A percentile compares a stretch with the other conserved stretches of the same genome.
Conservation (phyloP, 1,139 yeast genomes). For the Pichia norvegensis region DNA sequence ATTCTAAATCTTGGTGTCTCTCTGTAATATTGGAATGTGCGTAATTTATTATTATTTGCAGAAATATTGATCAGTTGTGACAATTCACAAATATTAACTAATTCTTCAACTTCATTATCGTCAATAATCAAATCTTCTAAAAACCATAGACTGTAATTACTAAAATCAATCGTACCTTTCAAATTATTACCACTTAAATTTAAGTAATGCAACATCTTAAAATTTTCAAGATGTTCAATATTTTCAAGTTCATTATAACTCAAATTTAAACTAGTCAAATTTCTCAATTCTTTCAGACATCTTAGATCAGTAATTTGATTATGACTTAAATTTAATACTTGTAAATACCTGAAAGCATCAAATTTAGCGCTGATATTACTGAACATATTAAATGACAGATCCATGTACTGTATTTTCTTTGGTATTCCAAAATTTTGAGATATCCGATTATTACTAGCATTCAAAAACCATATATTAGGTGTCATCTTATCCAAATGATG, state of each 20-base stretch:
- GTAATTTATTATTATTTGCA: slow-evolving; percentile 37
- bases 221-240: slow-evolving; percentile 34
- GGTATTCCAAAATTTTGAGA: slow-evolving; percentile 45
- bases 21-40: slow-evolving; percentile 1
- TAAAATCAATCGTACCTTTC: slow-evolving; percentile 35
- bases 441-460: slow-evolving; percentile 39
- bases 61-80: slow-evolving; percentile 36
- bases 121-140: slow-evolving; percentile 41
- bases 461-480: slow-evolving; percentile 36
- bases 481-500: slow-evolving; percentile 39
- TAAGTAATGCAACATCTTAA: slow-evolving; percentile 36
- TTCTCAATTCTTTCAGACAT: slow-evolving; percentile 35
- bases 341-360: slow-evolving; percentile 37
- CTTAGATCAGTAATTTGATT: slow-evolving; percentile 35
- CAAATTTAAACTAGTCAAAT: slow-evolving; percentile 36
- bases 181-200: slow-evolving; percentile 39
- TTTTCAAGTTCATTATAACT: slow-evolving; percentile 34
- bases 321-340: slow-evolving; percentile 34
- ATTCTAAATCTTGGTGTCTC: neutral
- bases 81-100: slow-evolving; percentile 34
- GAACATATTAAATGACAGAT: slow-evolving; percentile 32
- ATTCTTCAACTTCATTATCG: slow-evolving; percentile 33
- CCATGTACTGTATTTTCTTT: slow-evolving; percentile 30
- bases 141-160: slow-evolving; percentile 31
- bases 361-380: slow-evolving; percentile 21